A percentile compares a stretch with the other conserved stretches of the same genome.
Conservation (phyloP, 2,329 filamentous ascomycete species). For the Cylindrodendrum hubeiense region DNA sequence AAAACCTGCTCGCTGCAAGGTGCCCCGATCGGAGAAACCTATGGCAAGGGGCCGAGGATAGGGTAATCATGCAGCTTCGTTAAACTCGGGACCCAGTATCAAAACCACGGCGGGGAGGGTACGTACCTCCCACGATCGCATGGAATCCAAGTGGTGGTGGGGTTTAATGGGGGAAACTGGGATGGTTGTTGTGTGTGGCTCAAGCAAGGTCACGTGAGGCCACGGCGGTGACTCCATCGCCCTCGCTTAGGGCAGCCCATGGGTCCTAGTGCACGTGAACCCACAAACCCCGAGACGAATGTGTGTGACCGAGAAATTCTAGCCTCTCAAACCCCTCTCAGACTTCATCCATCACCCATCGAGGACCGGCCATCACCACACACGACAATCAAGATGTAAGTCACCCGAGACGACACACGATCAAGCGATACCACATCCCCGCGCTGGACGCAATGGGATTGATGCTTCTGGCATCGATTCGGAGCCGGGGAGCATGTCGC, state of each 20-base stretch:
- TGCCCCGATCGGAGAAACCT: not conserved
- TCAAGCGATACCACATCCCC: conserved; percentile 19
- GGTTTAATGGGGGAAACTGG: not conserved
- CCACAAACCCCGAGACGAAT: conserved; percentile 56
- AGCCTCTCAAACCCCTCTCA: conserved; percentile 54
- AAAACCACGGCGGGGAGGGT: not conserved
- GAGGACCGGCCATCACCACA: conserved; percentile 57
- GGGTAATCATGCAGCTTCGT: too few relatives aligned
- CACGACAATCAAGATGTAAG: conserved; percentile 61
- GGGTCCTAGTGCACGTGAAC: conserved; percentile 54
- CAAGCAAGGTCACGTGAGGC: conserved; percentile 39
- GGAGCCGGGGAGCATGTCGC: conserved; percentile 16
- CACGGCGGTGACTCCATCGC: conserved; percentile 45
- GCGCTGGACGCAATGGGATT: conserved; percentile 27
- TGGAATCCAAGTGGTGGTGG: not conserved
- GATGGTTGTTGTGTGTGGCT: conserved; percentile 18
- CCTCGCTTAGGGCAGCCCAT: conserved; percentile 54
- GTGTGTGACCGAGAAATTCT: conserved; percentile 56
- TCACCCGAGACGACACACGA: conserved; percentile 41
- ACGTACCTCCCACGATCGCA: not conserved
- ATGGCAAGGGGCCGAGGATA: not conserved
- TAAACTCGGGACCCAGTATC: too few relatives aligned
- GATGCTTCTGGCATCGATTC: conserved; percentile 31
- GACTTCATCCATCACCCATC: conserved; percentile 53
- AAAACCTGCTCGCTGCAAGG: not conserved